Evolutionary conservation across 129 eudicot genomes (phyloP), one percentile per base, ranked within the genome.

Genomic region (Flaveria sonorensis): DNA sequence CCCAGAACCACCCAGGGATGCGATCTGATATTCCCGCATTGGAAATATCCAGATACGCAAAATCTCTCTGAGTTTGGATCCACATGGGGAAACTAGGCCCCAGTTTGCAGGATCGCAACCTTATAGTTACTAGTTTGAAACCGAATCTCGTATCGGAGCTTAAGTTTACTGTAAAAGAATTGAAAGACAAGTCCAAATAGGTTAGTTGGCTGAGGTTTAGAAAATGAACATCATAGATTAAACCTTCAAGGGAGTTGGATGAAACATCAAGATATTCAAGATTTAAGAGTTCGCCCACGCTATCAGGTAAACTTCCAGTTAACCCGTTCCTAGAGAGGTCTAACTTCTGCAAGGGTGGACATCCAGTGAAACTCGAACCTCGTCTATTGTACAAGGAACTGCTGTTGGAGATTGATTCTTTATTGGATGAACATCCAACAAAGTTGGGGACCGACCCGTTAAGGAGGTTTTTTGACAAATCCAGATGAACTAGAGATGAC

Each of bases 1-100:
- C 60, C 85, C 81, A 80, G 12, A 87, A 88, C 83, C 84, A 77
- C n/a, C 42, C 5, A 40, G 86, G 89, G 71, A 79, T 20, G n/a
- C 2, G 14, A 73, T 71, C 89, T 20, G 82, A 62, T 70, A 88
- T 82, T 32, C 52, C 74, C 28, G 77, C 14, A 24, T 3, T 53
- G 2, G 86, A 85, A n/a, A 88, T 76, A 72, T 85, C 92, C 74
- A 85, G 79, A 59, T 15, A 3, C 9, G 10, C 3, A 6, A 78
- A 50, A 13, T 18, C 15, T 4, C 14, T 82, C 64, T 82, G 87
- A 55, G 32, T 82, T 62, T n/a, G 48, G 12, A 87, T 77, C 88
- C 85, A 87, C 11, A 0, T 21, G 4, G 91, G 91, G 15, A 87
- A 84, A 14, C 32, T 13, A 6, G 86, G 85, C 7, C 88, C 86